phyloP scores from a whole-genome alignment of 345 rosid species.

The Camelina hispida region DNA sequence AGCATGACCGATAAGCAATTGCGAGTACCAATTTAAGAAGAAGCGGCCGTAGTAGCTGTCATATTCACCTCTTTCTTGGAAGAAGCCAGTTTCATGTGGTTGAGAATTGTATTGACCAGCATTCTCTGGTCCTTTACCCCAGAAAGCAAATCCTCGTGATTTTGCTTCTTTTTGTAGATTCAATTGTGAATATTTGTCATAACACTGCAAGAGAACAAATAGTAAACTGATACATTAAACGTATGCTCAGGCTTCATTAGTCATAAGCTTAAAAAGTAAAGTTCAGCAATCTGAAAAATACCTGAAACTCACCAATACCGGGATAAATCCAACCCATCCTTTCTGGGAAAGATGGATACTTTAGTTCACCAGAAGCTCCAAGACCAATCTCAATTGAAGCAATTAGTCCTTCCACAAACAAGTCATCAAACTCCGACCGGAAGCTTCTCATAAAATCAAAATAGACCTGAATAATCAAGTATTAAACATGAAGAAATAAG shows the following conservation, averaged over 20 bases:
- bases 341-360: conserved; percentile 84
- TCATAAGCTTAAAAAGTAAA: conserved; percentile 18
- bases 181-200: conserved; percentile 80
- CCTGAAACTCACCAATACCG: conserved; percentile 99
- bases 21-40: conserved; percentile 91
- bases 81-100: conserved; percentile 94
- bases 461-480: conserved; percentile 65
- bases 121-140: conserved; percentile 93
- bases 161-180: conserved; percentile 76
- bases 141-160: conserved; percentile 75
- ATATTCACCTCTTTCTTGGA: conserved; percentile 90
- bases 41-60: conserved; percentile 95
- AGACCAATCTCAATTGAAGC: conserved; percentile 87
- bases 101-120: conserved; percentile 86
- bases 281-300: conserved; percentile 45
- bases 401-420: conserved; percentile 71
- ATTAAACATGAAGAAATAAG: conserved; percentile 16
- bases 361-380: conserved; percentile 89
- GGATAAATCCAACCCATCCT: conserved; percentile 96
- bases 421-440: conserved; percentile 83
- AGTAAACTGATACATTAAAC: background rate
- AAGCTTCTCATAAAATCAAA: conserved; percentile 98
- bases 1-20: conserved; percentile 69
- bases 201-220: conserved; percentile 59
- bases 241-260: conserved; percentile 1